A percentile compares a stretch with the other conserved stretches of the same genome.
phyloP scores from a whole-genome alignment of 352 stramenopile genomes.

The Phytophthora fragariaefolia region DNA sequence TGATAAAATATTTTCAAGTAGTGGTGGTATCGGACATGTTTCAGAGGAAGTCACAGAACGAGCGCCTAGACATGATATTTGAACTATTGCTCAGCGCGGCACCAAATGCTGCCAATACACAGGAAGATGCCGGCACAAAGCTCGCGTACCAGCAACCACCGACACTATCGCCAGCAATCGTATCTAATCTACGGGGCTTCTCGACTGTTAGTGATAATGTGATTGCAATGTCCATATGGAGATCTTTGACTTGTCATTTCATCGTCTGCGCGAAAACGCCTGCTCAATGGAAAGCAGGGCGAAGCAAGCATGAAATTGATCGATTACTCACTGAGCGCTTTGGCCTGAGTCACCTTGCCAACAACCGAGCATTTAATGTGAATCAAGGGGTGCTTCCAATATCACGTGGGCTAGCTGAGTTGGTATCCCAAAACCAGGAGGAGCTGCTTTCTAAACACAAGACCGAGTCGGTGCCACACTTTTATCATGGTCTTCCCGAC shows the following conservation, averaged over 20 bases:
- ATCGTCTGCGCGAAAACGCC: conserved; percentile 53
- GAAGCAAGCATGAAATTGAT: conserved; percentile 26
- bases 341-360: conserved; percentile 56
- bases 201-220: conserved; percentile 46
- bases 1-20: conserved; percentile 56
- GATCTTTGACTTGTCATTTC: conserved; percentile 47
- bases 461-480: conserved; percentile 63
- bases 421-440: conserved; percentile 55
- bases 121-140: conserved; percentile 5
- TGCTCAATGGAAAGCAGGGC: conserved; percentile 45
- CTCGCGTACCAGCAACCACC: conserved; percentile 8
- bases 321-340: conserved; percentile 61
- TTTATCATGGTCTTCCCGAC: conserved; percentile 75
- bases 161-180: conserved; percentile 2
- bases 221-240: conserved; percentile 49
- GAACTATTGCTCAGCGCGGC: conserved; percentile 27
- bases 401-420: conserved; percentile 42
- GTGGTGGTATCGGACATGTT: conserved; percentile 62
- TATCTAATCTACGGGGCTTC: conserved; percentile 43
- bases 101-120: conserved; percentile 6
- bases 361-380: conserved; percentile 54
- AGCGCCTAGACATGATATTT: conserved; percentile 61
- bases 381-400: conserved; percentile 42
- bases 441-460: conserved; percentile 29
- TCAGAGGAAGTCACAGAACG: conserved; percentile 45